These are phyloP conservation scores for Allium fistulosum DNA, from an alignment of 106 monocot genomes.

Conservation along the genomic window DNA sequence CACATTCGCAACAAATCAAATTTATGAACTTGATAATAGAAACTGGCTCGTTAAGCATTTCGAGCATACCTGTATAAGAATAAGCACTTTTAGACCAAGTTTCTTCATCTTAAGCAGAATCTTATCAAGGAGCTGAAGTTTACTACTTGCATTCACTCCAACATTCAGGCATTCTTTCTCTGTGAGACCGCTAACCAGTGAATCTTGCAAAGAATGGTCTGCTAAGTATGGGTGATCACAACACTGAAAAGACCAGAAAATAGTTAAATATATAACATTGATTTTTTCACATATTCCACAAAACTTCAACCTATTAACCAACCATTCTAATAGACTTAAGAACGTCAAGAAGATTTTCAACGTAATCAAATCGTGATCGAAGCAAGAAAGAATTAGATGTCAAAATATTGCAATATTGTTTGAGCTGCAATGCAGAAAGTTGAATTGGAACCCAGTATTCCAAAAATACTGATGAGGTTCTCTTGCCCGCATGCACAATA, in stretches of 20 bases:
- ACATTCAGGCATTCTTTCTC: slow-evolving; percentile 40
- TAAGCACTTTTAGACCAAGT: slow-evolving; percentile 31
- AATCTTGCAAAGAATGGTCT: slow-evolving; percentile 39
- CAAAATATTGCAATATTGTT: slow-evolving; percentile 53
- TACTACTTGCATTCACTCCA: slow-evolving; percentile 71
- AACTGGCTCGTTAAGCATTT: no score
- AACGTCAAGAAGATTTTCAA: slow-evolving; percentile 49
- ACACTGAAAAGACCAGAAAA: slow-evolving; percentile 41
- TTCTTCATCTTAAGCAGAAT: slow-evolving; percentile 45
- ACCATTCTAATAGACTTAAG: slow-evolving; percentile 65
- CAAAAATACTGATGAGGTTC: slow-evolving; percentile 32
- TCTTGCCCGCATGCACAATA: slow-evolving; percentile 33
- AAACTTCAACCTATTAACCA: background rate
- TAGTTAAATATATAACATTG: background rate
- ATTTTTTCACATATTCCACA: background rate
- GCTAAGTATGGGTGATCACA: slow-evolving; percentile 89
- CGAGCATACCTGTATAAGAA: slow-evolving; percentile 58
- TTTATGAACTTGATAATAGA: no score
- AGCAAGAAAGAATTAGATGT: slow-evolving; percentile 39
- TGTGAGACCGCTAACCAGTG: slow-evolving; percentile 22
- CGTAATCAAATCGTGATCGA: slow-evolving; percentile 41
- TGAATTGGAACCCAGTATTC: slow-evolving; percentile 89
- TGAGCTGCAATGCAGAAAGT: slow-evolving; percentile 72
- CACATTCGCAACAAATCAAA: no score
- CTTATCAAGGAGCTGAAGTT: slow-evolving; percentile 66